A percentile compares a stretch with the other conserved stretches of the same genome.
Evolutionary conservation across 768 basidiomycete species (phyloP).

Genomic region (Crucibulum laeve): DNA sequence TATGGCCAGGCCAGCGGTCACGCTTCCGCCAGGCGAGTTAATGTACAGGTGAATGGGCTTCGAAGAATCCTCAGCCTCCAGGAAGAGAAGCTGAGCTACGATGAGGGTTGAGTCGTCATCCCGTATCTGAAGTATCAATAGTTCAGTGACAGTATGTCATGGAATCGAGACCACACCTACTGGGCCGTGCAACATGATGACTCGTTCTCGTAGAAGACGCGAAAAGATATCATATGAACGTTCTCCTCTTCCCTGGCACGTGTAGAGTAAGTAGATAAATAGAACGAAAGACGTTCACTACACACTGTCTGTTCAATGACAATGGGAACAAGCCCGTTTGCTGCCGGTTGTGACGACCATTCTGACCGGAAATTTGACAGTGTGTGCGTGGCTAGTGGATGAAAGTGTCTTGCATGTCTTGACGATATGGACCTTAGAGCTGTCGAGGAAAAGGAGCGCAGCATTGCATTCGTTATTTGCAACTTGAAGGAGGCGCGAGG

Average conservation of each 20-base stretch:
- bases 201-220: constrained; percentile 85
- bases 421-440: constrained; percentile 2
- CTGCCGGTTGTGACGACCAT: constrained; percentile 39
- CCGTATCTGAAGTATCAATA: constrained; percentile 61
- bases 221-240: constrained; percentile 96
- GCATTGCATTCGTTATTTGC: background rate
- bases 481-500: background rate
- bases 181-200: constrained; percentile 93
- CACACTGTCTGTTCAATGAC: constrained; percentile 89
- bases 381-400: constrained; percentile 45
- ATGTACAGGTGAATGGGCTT: constrained; percentile 97
- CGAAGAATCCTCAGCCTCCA: constrained; percentile 92
- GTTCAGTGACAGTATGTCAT: background rate
- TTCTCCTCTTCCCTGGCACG: constrained; percentile 70
- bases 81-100: constrained; percentile 90
- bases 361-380: constrained; percentile 24
- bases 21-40: constrained; percentile 94
- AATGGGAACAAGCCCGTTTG: constrained; percentile 81
- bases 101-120: constrained; percentile 86
- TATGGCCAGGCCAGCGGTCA: constrained; percentile 93
- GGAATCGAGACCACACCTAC: too few relatives aligned
- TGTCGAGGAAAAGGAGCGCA: background rate
- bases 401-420: constrained; percentile 37
- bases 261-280: background rate
- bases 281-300: background rate